Percentiles rank a stretch among this genome's conserved stretches.
Evolutionary conservation across 768 basidiomycete species (phyloP).

Genomic region (Suillus occidentalis): DNA sequence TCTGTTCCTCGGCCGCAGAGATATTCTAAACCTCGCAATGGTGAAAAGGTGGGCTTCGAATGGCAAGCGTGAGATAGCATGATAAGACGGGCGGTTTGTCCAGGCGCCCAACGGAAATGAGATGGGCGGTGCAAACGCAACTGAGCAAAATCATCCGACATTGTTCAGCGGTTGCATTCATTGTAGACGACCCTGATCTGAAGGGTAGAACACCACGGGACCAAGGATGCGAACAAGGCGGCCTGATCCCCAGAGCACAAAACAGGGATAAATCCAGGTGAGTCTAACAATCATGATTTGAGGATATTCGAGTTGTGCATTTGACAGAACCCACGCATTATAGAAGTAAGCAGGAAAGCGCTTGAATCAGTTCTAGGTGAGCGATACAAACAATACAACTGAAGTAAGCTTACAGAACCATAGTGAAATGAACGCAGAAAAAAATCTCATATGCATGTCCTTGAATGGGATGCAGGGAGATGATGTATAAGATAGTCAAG

Average conservation of each 20-base stretch:
- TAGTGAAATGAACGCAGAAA: too few species aligned
- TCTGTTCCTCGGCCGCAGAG: neutral
- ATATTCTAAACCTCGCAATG: slow-evolving; percentile 38
- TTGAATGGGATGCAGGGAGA: too few species aligned
- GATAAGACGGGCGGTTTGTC: slow-evolving; percentile 52
- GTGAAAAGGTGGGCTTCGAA: slow-evolving; percentile 61
- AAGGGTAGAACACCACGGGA: slow-evolving; percentile 39
- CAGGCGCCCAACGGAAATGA: slow-evolving; percentile 49
- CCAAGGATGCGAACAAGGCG: slow-evolving; percentile 42
- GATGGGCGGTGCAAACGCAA: slow-evolving; percentile 43
- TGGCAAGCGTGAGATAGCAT: slow-evolving; percentile 46
- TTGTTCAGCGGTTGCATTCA: slow-evolving; percentile 35
- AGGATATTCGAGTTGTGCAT: too few species aligned
- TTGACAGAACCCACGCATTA: too few species aligned
- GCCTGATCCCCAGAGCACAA: slow-evolving; percentile 45
- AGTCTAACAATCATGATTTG: too few species aligned
- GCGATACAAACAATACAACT: too few species aligned
- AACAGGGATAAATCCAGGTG: too few species aligned
- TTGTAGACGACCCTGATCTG: slow-evolving; percentile 13
- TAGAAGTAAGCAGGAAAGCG: too few species aligned
- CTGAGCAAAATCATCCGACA: slow-evolving; percentile 45
- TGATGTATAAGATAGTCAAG: too few species aligned
- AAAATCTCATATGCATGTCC: too few species aligned
- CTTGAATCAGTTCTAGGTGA: too few species aligned
- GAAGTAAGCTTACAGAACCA: too few species aligned